Base-by-base conservation (phyloP, 1,139 yeast genomes). In the Taphrina communis region DNA sequence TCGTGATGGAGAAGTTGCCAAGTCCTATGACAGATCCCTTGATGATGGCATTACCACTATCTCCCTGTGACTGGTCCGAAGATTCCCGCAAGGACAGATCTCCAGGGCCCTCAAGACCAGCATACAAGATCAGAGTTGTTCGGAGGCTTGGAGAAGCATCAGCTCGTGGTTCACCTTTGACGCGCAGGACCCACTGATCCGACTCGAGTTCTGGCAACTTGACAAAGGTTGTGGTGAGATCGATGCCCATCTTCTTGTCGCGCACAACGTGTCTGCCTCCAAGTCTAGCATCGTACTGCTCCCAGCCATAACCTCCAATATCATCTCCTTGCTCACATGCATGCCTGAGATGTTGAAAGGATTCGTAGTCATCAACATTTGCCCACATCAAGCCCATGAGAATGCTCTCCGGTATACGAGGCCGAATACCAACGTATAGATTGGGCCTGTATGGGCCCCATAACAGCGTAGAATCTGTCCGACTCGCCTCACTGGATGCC, bases 371-470 rank as follows among this genome's bases (percentile, higher is more conserved):
- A 71, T 89, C 88, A 7, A 86, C 83, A 74, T 88, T 87, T 79
- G 87, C 90, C 99, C 99, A 94, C 87, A 94, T 86, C 42, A 93
- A 78, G 0, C 99, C 99, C 11, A 92, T 82, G 71, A 89, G 77
- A 65, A 94, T 81, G 0, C 97, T 89, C 58, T 87, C 81, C n/a
- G 97, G 89, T 61, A 87, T 76, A 61, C 93, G 81, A 1, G 99
- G 97, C 63, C 94, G 82, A 57, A 94, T 79, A 0, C 99, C 98
- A 73, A 93, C 82, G 78, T 93, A 94, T 61, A 91, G 81, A 69
- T 91, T 89, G 12, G 97, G 88, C 73, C 98, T 80, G 78, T 93
- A 94, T 0, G 98, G 96, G 0, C 97, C 98, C 99, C 99, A 94
- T 41, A 85, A 77, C 35, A 88, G 77, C 7, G 74, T 60, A 19